A percentile compares a stretch with the other conserved stretches of the same genome.
These are phyloP conservation scores for Skeletonema potamos DNA, from an alignment of 108 stramenopile species.

Conservation along the genomic window DNA sequence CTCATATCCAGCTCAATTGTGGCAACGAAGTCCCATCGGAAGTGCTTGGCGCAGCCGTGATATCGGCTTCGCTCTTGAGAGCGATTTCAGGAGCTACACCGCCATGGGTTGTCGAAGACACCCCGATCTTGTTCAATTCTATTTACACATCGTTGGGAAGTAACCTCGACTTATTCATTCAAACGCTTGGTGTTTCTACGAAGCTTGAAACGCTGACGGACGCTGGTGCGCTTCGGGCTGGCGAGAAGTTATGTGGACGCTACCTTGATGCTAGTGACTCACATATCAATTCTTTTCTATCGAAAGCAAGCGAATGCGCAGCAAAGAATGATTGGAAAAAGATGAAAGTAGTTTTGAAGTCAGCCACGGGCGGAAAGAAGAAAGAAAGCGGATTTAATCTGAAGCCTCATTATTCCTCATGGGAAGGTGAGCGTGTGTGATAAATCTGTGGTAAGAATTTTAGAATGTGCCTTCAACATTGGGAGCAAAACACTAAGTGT, in stretches of 20 bases:
- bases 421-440: conserved; percentile 74
- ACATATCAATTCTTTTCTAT: conserved; percentile 53
- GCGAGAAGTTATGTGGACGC: conserved; percentile 57
- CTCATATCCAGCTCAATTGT: conserved; percentile 14
- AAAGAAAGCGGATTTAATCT: conserved; percentile 81
- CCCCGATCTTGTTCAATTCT: conserved; percentile 56
- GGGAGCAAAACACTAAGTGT: too few relatives aligned
- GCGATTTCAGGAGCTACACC: conserved; percentile 71
- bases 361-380: conserved; percentile 86
- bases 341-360: conserved; percentile 69
- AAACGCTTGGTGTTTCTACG: conserved; percentile 52
- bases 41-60: conserved; percentile 52
- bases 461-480: too few relatives aligned
- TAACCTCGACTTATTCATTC: conserved; percentile 45
- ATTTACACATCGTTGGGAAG: conserved; percentile 49
- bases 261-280: conserved; percentile 62
- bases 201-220: conserved; percentile 16
- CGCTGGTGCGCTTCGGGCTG: conserved; percentile 52
- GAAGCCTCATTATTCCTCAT: conserved; percentile 71
- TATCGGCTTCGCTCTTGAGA: conserved; percentile 66
- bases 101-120: conserved; percentile 80
- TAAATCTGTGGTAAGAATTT: background rate
- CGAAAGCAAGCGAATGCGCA: conserved; percentile 52
- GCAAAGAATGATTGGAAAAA: conserved; percentile 60
- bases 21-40: background rate